These are phyloP conservation scores for Paralagenidium karlingii DNA, from an alignment of 352 stramenopile genomes.

Conservation along the genomic window DNA sequence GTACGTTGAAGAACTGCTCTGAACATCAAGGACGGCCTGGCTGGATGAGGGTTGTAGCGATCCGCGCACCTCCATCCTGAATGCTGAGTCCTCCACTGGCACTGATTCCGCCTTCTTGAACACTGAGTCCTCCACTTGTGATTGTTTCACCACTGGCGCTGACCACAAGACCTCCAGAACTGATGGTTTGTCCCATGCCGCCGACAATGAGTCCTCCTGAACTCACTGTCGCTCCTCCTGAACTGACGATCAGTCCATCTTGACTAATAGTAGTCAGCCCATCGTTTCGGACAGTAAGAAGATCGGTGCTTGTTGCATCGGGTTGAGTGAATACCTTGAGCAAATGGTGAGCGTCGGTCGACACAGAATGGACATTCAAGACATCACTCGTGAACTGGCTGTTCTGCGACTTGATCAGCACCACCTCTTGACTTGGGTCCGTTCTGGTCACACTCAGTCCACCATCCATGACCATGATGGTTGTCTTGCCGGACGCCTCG, in stretches of 20 bases:
- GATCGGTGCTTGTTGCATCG: conserved; percentile 6
- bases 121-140: conserved; percentile 11
- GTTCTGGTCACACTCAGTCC: conserved; percentile 21
- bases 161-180: conserved; percentile 19
- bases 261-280: conserved; percentile 29
- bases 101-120: conserved; percentile 17
- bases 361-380: conserved; percentile 20
- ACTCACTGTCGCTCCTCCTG: conserved; percentile 25
- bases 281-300: conserved; percentile 30
- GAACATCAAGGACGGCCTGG: too few relatives aligned
- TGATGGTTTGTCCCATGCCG: conserved; percentile 20
- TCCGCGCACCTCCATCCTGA: too few relatives aligned
- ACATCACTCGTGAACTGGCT: conserved; percentile 19
- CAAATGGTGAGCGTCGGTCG: conserved; percentile 25
- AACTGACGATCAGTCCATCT: conserved; percentile 16
- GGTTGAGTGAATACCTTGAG: too few relatives aligned
- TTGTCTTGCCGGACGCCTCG: conserved; percentile 34
- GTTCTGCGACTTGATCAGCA: conserved; percentile 14
- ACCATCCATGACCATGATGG: conserved; percentile 25
- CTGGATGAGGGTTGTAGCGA: too few relatives aligned
- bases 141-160: conserved; percentile 23
- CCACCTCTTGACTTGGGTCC: conserved; percentile 8
- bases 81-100: conserved; percentile 3
- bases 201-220: conserved; percentile 24
- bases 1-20: too few relatives aligned